phyloP scores from a whole-genome alignment of 2,329 filamentous ascomycete genomes.

The Pseudogymnoascus sp. region DNA sequence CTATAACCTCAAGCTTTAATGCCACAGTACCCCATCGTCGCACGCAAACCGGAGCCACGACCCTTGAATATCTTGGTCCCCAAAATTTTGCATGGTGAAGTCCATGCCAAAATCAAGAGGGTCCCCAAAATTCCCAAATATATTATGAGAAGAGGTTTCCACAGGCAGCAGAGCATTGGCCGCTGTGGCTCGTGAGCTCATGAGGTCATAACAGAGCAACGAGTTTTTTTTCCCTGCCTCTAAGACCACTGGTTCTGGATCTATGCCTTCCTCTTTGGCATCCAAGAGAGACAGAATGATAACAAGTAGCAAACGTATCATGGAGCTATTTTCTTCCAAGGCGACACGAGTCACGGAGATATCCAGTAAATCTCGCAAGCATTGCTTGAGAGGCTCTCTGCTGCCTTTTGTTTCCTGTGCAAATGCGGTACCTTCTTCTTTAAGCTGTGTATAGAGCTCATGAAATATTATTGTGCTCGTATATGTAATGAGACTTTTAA shows the following conservation, averaged over 20 bases:
- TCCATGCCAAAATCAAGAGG: neutral
- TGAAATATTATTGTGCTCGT: constrained; percentile 36
- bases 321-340: constrained; percentile 37
- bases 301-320: constrained; percentile 32
- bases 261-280: constrained; percentile 17
- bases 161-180: neutral
- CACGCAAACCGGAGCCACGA: neutral
- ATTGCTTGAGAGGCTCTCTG: constrained; percentile 27
- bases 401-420: constrained; percentile 23
- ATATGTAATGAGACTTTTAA: constrained; percentile 32
- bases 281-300: constrained; percentile 34
- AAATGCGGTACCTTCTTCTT: constrained; percentile 32
- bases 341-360: constrained; percentile 28
- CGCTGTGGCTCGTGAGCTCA: constrained; percentile 8
- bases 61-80: neutral
- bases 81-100: neutral
- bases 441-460: constrained; percentile 38
- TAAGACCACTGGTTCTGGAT: constrained; percentile 13
- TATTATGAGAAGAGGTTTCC: neutral
- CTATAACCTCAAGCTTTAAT: neutral
- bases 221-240: constrained; percentile 16
- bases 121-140: neutral
- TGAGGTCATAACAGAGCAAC: constrained; percentile 14
- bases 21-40: neutral
- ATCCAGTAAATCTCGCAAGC: constrained; percentile 23